These are phyloP conservation scores for Taiozyma sp. DNA, from an alignment of 1,139 yeast genomes.

Conservation along the genomic window DNA sequence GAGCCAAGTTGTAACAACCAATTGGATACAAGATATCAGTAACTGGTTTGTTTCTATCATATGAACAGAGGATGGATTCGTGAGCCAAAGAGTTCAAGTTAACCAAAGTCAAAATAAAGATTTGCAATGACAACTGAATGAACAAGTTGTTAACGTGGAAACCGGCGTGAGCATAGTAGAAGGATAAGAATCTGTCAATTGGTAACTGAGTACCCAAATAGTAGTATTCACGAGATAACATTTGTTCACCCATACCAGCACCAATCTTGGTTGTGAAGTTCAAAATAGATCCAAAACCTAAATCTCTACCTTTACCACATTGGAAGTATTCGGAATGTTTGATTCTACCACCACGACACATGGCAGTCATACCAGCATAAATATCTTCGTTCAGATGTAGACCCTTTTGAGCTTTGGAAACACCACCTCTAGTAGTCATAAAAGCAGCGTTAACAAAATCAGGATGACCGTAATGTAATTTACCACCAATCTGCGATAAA, in stretches of 20 bases:
- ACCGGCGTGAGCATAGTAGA: constrained; percentile 99
- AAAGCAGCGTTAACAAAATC: constrained; percentile 93
- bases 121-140: constrained; percentile 90
- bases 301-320: constrained; percentile 99
- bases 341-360: constrained; percentile 97
- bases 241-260: constrained; percentile 99
- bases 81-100: constrained; percentile 90
- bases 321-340: constrained; percentile 99
- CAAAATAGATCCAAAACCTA: constrained; percentile 97
- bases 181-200: constrained; percentile 92
- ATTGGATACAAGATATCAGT: constrained; percentile 81
- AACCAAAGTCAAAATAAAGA: constrained; percentile 86
- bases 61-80: constrained; percentile 81
- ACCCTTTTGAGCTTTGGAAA: constrained; percentile 98
- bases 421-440: constrained; percentile 99
- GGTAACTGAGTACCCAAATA: constrained; percentile 97
- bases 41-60: constrained; percentile 79
- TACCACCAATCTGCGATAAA: constrained; percentile 97
- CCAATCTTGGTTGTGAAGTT: constrained; percentile 99
- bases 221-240: constrained; percentile 97
- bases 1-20: constrained; percentile 91
- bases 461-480: constrained; percentile 98
- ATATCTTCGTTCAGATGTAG: constrained; percentile 98
- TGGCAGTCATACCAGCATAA: constrained; percentile 98
- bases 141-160: constrained; percentile 97